Conservation (phyloP, 2,329 filamentous ascomycete species). For the Penicillium vulpinum region DNA sequence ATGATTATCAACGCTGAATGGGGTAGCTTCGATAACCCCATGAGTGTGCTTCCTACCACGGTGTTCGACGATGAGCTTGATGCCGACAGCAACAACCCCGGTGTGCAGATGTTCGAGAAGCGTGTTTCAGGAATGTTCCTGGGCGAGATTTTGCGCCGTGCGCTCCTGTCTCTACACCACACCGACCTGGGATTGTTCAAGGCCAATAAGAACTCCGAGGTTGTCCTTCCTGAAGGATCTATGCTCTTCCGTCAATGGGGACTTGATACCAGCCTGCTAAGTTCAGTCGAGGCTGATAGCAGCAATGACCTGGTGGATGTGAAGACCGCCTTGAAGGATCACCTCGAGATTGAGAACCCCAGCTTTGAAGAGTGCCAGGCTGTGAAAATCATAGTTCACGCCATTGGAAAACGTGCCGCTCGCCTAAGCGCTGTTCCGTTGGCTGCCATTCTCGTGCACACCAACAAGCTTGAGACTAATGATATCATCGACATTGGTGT, state of each 20-base stretch:
- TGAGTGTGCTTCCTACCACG: constrained; percentile 84
- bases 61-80: constrained; percentile 80
- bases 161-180: constrained; percentile 70
- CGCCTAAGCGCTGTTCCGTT: constrained; percentile 85
- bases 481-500: constrained; percentile 88
- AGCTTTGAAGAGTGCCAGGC: constrained; percentile 82
- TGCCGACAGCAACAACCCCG: constrained; percentile 79
- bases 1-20: constrained; percentile 99
- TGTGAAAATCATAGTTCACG: constrained; percentile 78
- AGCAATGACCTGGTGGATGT: constrained; percentile 70
- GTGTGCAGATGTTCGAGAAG: constrained; percentile 99
- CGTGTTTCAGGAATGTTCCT: constrained; percentile 97
- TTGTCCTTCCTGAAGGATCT: constrained; percentile 64
- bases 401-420: constrained; percentile 84
- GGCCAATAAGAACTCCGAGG: constrained; percentile 73
- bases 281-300: constrained; percentile 78
- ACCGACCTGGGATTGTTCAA: constrained; percentile 70
- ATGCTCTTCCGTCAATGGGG: constrained; percentile 79
- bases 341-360: constrained; percentile 73
- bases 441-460: constrained; percentile 78
- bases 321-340: constrained; percentile 73
- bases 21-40: constrained; percentile 95
- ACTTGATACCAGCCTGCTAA: constrained; percentile 87
- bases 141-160: constrained; percentile 84
- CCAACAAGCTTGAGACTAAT: constrained; percentile 66